Evolutionary conservation across 331 rosid species (phyloP).

Genomic region (Pyrus hybrid): DNA sequence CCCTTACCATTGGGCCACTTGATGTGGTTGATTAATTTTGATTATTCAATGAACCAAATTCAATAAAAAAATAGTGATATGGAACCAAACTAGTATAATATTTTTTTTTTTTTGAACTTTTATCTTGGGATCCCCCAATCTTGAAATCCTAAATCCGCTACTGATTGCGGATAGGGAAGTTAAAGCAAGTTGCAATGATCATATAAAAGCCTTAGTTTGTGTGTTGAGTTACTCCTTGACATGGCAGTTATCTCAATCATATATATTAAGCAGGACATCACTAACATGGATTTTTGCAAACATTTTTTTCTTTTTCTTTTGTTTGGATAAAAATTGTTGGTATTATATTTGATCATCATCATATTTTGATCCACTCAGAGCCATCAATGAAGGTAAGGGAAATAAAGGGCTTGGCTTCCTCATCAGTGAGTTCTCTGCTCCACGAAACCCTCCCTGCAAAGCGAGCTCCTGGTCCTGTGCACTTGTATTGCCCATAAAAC

Average conservation of each 20-base stretch:
- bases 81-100: no score
- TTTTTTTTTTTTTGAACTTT: no score
- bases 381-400: slow-evolving; percentile 85
- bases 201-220: no score
- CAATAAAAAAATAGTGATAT: no score
- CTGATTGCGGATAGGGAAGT: no score
- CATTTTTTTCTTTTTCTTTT: not conserved
- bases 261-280: not conserved
- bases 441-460: slow-evolving; percentile 94
- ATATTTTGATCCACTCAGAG: slow-evolving; percentile 68
- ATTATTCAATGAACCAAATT: no score
- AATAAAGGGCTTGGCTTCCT: slow-evolving; percentile 86
- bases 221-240: not conserved
- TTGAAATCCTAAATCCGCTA: no score
- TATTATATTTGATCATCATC: not conserved
- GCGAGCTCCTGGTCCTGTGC: slow-evolving; percentile 79
- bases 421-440: slow-evolving; percentile 89
- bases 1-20: no score
- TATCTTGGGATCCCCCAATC: no score
- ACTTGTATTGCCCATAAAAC: slow-evolving; percentile 91
- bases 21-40: no score
- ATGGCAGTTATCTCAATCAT: not conserved
- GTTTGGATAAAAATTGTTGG: not conserved
- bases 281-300: not conserved
- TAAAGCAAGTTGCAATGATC: no score